Evolutionary conservation across 768 basidiomycete genomes (phyloP), one percentile per base, ranked within the genome.

Genomic region (Fibroporia radiculosa): DNA sequence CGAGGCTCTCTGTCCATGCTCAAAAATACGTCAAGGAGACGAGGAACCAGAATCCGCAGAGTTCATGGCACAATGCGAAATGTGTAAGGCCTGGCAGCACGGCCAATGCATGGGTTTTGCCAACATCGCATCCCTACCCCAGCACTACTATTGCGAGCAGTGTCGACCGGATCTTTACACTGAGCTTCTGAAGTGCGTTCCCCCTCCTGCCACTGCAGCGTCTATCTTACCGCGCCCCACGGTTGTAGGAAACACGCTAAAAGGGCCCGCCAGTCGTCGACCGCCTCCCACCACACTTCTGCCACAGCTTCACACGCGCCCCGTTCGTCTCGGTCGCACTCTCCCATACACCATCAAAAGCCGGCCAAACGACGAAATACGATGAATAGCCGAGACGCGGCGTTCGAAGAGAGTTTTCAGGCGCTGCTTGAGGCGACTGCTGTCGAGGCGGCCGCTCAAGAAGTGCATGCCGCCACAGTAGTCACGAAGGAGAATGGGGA

Each of bases 1-100:
- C 39, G 6, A 23, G 25, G 40, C 40, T 6, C 38, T 34, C 39
- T 11, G 19, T 10, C 16, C 14, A 16, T 18, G 12, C 57, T 55
- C 49, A 48, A 46, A 51, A 36, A 48, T 47, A 44, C 47, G 42
- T 50, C 45, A 59, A 66, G 66, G 65, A 71, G 84, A 85, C 62
- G 81, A 82, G 56, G 82, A 84, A 58, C 77, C 78, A 42, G 82
- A 84, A 60, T 89, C 29, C 19, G 44, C 87, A 41, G 93, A 91
- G 62, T 89, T 95, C 68, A 96, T 97, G 90, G 91, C 97, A 40
- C 87, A 92, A 63, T 99, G 95, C 67, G 95, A 98, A 67, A 82
- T 73, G 34, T 99, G 95, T 71, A 88, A 93, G 58, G 90, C 89
- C 44, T 99, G 95, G 95, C 95, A 99, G 66, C 95, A 99, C 62